Percentiles rank a stretch among this genome's conserved stretches.
These are phyloP conservation scores for Boletellus ananiceps DNA, from an alignment of 768 basidiomycete genomes.

Conservation along the genomic window DNA sequence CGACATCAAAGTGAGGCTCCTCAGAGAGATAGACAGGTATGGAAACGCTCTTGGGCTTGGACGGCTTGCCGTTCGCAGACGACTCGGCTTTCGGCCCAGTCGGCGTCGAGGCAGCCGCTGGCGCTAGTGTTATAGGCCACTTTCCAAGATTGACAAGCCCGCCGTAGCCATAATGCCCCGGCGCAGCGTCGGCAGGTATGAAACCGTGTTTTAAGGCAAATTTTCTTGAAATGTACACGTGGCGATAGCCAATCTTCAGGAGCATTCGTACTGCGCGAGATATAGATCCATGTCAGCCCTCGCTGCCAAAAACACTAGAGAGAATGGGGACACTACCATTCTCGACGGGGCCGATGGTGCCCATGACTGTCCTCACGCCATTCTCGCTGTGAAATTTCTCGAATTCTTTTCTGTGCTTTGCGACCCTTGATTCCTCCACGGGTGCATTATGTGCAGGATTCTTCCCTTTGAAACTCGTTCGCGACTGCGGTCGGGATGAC, in stretches of 20 bases:
- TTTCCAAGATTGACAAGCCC: constrained; percentile 82
- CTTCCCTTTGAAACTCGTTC: constrained; percentile 40
- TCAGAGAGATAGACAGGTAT: constrained; percentile 84
- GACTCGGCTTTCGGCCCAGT: not conserved
- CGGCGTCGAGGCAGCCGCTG: constrained; percentile 14
- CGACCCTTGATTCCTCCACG: constrained; percentile 42
- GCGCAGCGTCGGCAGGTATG: constrained; percentile 80
- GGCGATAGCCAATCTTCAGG: constrained; percentile 83
- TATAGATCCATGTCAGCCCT: not conserved
- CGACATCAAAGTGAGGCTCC: constrained; percentile 93
- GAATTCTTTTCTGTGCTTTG: constrained; percentile 70
- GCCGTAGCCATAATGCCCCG: constrained; percentile 91
- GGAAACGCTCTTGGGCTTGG: constrained; percentile 38
- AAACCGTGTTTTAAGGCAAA: constrained; percentile 88
- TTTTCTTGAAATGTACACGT: constrained; percentile 93
- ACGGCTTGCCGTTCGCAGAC: constrained; percentile 3
- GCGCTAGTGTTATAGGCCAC: constrained; percentile 76
- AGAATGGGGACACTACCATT: constrained; percentile 51
- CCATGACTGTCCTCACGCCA: constrained; percentile 89
- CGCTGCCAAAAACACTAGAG: not conserved
- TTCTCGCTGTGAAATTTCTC: constrained; percentile 86
- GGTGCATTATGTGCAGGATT: constrained; percentile 29
- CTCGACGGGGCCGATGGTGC: constrained; percentile 85
- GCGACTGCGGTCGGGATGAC: constrained; percentile 31
- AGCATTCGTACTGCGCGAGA: constrained; percentile 76